Evolutionary conservation across 805 yeast genomes (phyloP).

Genomic region (Candida sonorensis): DNA sequence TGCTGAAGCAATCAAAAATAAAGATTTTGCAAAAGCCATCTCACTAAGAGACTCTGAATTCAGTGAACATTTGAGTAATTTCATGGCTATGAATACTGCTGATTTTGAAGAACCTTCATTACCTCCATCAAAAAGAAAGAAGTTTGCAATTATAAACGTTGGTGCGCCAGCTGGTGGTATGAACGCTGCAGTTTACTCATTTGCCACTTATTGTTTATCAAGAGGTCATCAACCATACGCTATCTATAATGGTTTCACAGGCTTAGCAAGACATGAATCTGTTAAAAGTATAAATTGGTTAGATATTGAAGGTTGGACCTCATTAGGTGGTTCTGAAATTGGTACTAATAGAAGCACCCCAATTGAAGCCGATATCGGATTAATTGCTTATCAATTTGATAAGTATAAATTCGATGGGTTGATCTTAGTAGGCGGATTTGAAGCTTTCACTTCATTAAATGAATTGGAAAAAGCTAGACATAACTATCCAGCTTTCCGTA

Average conservation of each 20-base stretch:
- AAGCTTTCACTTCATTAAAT: constrained; percentile 65
- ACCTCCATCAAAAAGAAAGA: constrained; percentile 46
- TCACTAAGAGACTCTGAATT: constrained; percentile 65
- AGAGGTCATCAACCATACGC: constrained; percentile 69
- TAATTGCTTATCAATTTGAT: constrained; percentile 66
- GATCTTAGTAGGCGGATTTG: constrained; percentile 75
- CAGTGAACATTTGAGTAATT: constrained; percentile 55
- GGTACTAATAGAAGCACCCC: constrained; percentile 77
- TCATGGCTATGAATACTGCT: constrained; percentile 59
- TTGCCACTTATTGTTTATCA: constrained; percentile 68
- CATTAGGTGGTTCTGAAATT: constrained; percentile 71
- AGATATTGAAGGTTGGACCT: constrained; percentile 67
- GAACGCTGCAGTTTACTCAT: constrained; percentile 71
- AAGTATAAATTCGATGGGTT: constrained; percentile 65
- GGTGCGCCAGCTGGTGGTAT: constrained; percentile 81
- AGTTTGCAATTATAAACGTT: constrained; percentile 64
- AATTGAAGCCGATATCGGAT: constrained; percentile 56
- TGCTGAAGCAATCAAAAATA: constrained; percentile 58
- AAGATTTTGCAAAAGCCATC: constrained; percentile 67
- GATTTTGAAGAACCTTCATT: constrained; percentile 58
- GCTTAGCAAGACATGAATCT: constrained; percentile 56
- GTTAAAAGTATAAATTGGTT: constrained; percentile 59
- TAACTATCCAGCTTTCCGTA: constrained; percentile 63
- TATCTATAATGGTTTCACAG: constrained; percentile 68
- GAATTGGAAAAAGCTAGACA: constrained; percentile 55